A percentile compares a stretch with the other conserved stretches of the same genome.
These are phyloP conservation scores for Phytophthora aleatoria DNA, from an alignment of 352 stramenopile genomes.

Conservation along the genomic window DNA sequence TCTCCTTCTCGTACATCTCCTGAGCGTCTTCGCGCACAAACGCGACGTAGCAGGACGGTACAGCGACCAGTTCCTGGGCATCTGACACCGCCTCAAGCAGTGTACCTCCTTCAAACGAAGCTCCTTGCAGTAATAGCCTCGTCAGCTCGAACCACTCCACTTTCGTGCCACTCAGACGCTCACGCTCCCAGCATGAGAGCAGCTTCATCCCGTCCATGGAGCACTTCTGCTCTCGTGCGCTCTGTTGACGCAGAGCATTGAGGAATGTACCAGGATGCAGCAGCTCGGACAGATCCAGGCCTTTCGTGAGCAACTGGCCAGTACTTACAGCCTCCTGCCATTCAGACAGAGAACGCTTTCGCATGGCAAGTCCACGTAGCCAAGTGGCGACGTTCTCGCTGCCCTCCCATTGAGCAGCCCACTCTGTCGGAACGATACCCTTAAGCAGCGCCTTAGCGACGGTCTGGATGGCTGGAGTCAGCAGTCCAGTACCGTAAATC, in stretches of 20 bases:
- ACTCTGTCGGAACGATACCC: slow-evolving; percentile 75
- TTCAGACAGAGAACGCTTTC: slow-evolving; percentile 80
- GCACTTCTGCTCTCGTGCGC: slow-evolving; percentile 75
- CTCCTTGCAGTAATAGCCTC: slow-evolving; percentile 85
- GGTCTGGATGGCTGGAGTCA: slow-evolving; percentile 90
- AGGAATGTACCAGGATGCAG: slow-evolving; percentile 95
- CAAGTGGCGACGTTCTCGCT: slow-evolving; percentile 75
- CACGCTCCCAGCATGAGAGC: slow-evolving; percentile 88
- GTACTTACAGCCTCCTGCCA: slow-evolving; percentile 75
- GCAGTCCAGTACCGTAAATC: slow-evolving; percentile 89
- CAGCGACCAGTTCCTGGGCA: slow-evolving; percentile 79
- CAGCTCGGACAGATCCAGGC: slow-evolving; percentile 89
- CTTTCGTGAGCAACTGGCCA: slow-evolving; percentile 74
- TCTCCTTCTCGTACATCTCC: slow-evolving; percentile 79
- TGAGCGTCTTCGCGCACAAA: slow-evolving; percentile 79
- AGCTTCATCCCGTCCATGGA: slow-evolving; percentile 93
- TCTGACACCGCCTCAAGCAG: slow-evolving; percentile 84
- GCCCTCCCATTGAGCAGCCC: slow-evolving; percentile 85
- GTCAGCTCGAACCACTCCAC: slow-evolving; percentile 87
- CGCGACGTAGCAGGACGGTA: slow-evolving; percentile 83
- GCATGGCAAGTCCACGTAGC: slow-evolving; percentile 79
- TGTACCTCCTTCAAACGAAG: slow-evolving; percentile 80
- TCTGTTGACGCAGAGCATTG: slow-evolving; percentile 93
- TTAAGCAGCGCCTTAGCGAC: slow-evolving; percentile 78
- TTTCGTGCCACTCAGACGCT: slow-evolving; percentile 47